Base-by-base conservation (phyloP, 2,329 filamentous ascomycete genomes). In the Thielaviopsis euricoi region DNA sequence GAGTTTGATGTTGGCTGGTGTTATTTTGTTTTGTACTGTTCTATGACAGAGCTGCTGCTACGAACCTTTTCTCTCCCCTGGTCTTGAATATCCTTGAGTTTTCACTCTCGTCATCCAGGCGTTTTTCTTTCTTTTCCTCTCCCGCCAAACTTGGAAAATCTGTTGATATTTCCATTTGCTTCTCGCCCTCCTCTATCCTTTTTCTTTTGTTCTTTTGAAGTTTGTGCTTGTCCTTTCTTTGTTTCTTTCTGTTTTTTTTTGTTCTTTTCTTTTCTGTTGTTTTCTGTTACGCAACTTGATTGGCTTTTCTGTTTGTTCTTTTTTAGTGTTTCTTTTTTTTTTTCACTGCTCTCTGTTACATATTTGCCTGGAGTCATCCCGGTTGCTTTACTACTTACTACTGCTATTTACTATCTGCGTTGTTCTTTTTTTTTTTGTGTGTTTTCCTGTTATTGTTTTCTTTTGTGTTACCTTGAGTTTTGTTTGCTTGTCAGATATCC, bases 341-440 rank as follows among this genome's bases (percentile, higher is more conserved):
- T 60, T 19, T 56, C 37, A 9, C 22, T 37, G 37, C 58, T 52
- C 53, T 53, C 56, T 62, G 62, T 61, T 65, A 62, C 58, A 63
- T 58, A 62, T 59, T 62, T 62, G 55, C 60, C 48, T 55, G 50
- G n/a, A 23, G 52, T 26, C 43, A 52, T 26, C 53, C 60, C n/a
- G n/a, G n/a, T n/a, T n/a, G n/a, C n/a, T 12, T 33, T 55, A 61
- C 59, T 57, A 37, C 56, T 59, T 49, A 57, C 52, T 55, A 57
- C 59, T 43, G 57, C 53, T 57, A 40, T 21, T 19, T 49, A 37
- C 25, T n/a, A 48, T 49, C 7, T 19, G 12, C 7, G 6, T 43
- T 22, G 21, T 37, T 37, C 52, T 48, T 52, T 57, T 48, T 56
- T 53, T 51, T 12, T 55, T 54, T 17, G 9, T 51, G 56, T 37